phyloP scores from a whole-genome alignment of 805 yeast genomes.

The Starmerella riodocensis region DNA sequence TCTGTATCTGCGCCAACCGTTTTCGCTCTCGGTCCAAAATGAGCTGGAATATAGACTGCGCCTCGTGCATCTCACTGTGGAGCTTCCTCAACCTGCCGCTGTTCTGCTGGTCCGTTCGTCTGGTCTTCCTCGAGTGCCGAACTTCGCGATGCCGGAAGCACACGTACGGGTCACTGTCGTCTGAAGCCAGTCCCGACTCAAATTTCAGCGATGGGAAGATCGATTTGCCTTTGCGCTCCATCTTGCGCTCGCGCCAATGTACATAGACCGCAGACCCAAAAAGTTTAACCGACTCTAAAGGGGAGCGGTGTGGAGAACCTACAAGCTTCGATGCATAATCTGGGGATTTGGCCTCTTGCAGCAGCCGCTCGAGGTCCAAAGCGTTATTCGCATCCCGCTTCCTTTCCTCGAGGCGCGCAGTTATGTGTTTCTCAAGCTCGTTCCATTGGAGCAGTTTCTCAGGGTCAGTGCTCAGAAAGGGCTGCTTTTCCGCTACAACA shows the following conservation, averaged over 20 bases:
- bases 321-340: conserved; percentile 19
- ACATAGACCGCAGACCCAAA: conserved; percentile 61
- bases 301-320: conserved; percentile 19
- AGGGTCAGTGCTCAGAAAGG: conserved; percentile 78
- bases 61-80: conserved; percentile 63
- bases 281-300: conserved; percentile 23
- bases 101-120: conserved; percentile 84
- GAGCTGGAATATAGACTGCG: conserved; percentile 51
- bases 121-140: conserved; percentile 88
- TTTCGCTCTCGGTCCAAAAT: conserved; percentile 65
- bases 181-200: conserved; percentile 79
- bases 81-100: conserved; percentile 67
- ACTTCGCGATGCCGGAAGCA: conserved; percentile 93
- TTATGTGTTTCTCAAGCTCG: conserved; percentile 46
- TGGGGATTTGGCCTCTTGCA: conserved; percentile 17
- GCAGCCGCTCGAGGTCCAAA: conserved; percentile 25
- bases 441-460: conserved; percentile 53
- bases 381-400: conserved; percentile 38
- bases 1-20: conserved; percentile 45
- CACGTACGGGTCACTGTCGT: conserved; percentile 69
- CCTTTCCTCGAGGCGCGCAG: conserved; percentile 28
- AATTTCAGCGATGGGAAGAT: conserved; percentile 66
- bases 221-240: conserved; percentile 53
- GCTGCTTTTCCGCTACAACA: conserved; percentile 68
- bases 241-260: conserved; percentile 70